phyloP scores from a whole-genome alignment of 371 early-diverging fungal genomes.

The Mortierella sp. region DNA sequence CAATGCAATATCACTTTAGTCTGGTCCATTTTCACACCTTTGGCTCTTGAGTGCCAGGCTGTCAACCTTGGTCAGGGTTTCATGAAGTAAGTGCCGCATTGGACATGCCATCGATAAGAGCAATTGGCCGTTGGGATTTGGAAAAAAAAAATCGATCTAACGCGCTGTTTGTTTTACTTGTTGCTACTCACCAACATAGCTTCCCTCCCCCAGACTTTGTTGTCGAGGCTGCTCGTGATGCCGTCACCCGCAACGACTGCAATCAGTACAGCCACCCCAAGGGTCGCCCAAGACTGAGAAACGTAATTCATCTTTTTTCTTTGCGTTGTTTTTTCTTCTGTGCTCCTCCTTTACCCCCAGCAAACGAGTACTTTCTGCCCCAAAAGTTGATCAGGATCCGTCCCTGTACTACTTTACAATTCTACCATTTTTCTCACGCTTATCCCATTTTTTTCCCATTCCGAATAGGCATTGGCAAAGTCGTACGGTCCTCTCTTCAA shows the following conservation, averaged over 20 bases:
- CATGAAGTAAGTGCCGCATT: slow-evolving; percentile 71
- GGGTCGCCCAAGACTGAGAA: slow-evolving; percentile 85
- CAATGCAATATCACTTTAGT: slow-evolving; percentile 61
- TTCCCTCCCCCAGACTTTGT: slow-evolving; percentile 93
- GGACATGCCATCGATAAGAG: neutral
- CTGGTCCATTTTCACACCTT: slow-evolving; percentile 94
- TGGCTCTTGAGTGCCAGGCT: slow-evolving; percentile 86
- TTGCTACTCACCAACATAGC: slow-evolving; percentile 53
- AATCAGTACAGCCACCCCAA: slow-evolving; percentile 92
- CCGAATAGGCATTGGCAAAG: slow-evolving; percentile 76
- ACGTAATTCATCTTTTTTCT: slow-evolving; percentile 39
- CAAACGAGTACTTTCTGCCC: neutral
- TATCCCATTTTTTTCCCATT: slow-evolving; percentile 2
- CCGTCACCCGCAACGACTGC: slow-evolving; percentile 71
- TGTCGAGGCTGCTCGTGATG: slow-evolving; percentile 82
- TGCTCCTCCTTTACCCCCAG: neutral
- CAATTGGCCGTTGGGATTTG: neutral
- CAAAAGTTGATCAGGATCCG: neutral
- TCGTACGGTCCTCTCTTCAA: slow-evolving; percentile 82
- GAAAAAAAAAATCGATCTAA: neutral
- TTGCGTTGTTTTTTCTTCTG: neutral
- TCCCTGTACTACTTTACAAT: neutral
- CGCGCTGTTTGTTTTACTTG: neutral
- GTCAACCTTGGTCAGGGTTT: slow-evolving; percentile 96
- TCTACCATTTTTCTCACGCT: slow-evolving; percentile 18